A percentile compares a stretch with the other conserved stretches of the same genome.
Evolutionary conservation across 2,329 filamentous ascomycete species (phyloP).

Genomic region (Trichoderma sp.): DNA sequence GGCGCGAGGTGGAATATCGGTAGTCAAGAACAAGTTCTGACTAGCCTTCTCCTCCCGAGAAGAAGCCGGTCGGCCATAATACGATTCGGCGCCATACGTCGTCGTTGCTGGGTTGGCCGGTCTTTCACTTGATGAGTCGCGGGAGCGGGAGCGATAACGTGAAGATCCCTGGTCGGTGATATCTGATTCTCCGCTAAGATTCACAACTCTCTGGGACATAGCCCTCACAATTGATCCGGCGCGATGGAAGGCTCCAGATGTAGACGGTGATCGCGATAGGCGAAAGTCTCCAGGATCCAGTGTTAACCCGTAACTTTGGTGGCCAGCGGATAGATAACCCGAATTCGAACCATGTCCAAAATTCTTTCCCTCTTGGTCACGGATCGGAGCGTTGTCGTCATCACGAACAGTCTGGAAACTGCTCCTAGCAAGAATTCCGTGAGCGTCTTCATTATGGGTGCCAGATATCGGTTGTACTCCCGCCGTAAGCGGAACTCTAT

Average conservation of each 20-base stretch:
- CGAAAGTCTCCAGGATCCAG: constrained; percentile 51
- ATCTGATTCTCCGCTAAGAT: constrained; percentile 90
- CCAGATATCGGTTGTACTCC: constrained; percentile 54
- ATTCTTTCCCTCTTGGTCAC: constrained; percentile 52
- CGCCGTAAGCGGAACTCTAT: constrained; percentile 56
- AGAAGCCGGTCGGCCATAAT: constrained; percentile 47
- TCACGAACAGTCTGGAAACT: constrained; percentile 58
- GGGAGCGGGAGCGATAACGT: constrained; percentile 57
- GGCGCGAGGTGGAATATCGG: constrained; percentile 21
- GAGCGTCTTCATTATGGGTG: constrained; percentile 40
- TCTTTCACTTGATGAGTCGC: constrained; percentile 38
- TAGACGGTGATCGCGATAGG: constrained; percentile 61
- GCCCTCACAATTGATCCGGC: constrained; percentile 74
- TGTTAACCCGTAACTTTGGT: constrained; percentile 56
- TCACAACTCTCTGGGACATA: constrained; percentile 97
- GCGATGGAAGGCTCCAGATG: constrained; percentile 61
- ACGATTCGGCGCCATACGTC: constrained; percentile 48
- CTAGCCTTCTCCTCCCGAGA: constrained; percentile 46
- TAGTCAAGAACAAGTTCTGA: constrained; percentile 18
- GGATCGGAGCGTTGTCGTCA: constrained; percentile 53
- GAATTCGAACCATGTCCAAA: constrained; percentile 56
- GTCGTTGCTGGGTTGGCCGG: constrained; percentile 30
- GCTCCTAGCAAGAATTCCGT: constrained; percentile 45
- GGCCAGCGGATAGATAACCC: constrained; percentile 45
- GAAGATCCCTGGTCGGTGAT: constrained; percentile 70